Conservation (phyloP, 2,329 filamentous ascomycete species). For the Pseudomassariella vexata region DNA sequence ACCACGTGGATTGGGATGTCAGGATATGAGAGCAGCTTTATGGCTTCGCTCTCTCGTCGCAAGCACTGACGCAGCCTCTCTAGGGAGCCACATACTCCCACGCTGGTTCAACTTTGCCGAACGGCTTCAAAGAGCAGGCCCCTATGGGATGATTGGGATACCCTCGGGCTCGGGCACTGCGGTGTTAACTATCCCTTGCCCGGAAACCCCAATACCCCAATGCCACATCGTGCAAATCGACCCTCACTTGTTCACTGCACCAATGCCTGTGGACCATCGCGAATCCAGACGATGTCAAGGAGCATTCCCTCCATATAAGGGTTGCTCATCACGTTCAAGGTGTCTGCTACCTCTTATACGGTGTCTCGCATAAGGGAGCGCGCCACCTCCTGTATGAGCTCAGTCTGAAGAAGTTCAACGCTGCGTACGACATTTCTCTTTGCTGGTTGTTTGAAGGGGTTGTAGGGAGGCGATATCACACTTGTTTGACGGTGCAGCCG, state of each 20-base stretch:
- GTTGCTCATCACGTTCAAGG: constrained; percentile 35
- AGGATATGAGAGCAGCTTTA: constrained; percentile 33
- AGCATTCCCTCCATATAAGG: constrained; percentile 36
- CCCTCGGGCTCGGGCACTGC: constrained; percentile 47
- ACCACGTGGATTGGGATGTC: constrained; percentile 44
- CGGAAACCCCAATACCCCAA: constrained; percentile 15
- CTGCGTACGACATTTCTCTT: constrained; percentile 38
- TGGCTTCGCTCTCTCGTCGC: constrained; percentile 17
- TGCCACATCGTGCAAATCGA: constrained; percentile 28
- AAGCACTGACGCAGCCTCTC: constrained; percentile 14
- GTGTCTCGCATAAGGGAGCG: constrained; percentile 34
- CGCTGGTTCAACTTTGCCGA: constrained; percentile 33
- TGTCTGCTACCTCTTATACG: constrained; percentile 38
- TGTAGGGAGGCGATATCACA: constrained; percentile 25
- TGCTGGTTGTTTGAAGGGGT: constrained; percentile 38
- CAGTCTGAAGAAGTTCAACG: constrained; percentile 32
- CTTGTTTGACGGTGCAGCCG: constrained; percentile 35
- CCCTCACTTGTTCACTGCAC: constrained; percentile 26
- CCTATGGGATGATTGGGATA: constrained; percentile 39
- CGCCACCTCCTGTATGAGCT: constrained; percentile 35
- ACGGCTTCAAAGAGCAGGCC: too few species aligned
- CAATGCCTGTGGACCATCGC: constrained; percentile 27
- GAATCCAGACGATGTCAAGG: constrained; percentile 28
- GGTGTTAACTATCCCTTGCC: constrained; percentile 26
- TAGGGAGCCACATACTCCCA: constrained; percentile 9